Evolutionary conservation across 108 stramenopile species (phyloP), one percentile per base, ranked within the genome.

Genomic region (Fragilaria radians): DNA sequence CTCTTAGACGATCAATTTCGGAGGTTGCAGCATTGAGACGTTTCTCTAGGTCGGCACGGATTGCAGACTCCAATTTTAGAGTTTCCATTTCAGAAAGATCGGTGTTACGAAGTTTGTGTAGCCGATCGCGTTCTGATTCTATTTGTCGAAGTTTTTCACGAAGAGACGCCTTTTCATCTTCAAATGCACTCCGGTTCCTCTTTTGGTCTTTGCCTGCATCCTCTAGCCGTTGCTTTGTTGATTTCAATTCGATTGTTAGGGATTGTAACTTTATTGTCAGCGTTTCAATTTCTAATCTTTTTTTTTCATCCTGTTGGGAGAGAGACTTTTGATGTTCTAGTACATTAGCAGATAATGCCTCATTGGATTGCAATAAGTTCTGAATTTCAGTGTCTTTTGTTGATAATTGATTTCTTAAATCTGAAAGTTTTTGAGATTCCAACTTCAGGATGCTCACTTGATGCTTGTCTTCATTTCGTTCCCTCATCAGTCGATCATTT

Each of bases 11-110:
- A 42, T 42, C 36, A 42, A 42, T 42, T 14, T 42, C 36, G 36
- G 36, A 42, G 7, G 11, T 14, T 11, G 36, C 36, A 42, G 36
- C 36, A 7, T 42, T 42, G 36, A 42, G 36, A 11, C 36, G 36
- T 14, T 42, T 42, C 36, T 42, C 36, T 14, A 42, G 36, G 14
- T 42, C 36, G 14, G 36, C 36, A 42, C 36, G 36, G 7, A 42
- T 42, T 42, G 36, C 36, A 7, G 36, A 42, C 14, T 42, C 36
- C 14, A 42, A 42, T 14, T 42, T 42, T 14, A 42, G 14, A 7
- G 36, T 42, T 42, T 42, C 36, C 36, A 42, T 42, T 14, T 42
- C 36, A 14, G 36, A 42, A 42, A 42, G 36, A 42, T 42, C 36
- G 14, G 36, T 42, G 14, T 42, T 7, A 7, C 36, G 36, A 11